These are phyloP conservation scores for Astragalus glycyphyllos DNA, from an alignment of 306 rosid species.

Conservation along the genomic window DNA sequence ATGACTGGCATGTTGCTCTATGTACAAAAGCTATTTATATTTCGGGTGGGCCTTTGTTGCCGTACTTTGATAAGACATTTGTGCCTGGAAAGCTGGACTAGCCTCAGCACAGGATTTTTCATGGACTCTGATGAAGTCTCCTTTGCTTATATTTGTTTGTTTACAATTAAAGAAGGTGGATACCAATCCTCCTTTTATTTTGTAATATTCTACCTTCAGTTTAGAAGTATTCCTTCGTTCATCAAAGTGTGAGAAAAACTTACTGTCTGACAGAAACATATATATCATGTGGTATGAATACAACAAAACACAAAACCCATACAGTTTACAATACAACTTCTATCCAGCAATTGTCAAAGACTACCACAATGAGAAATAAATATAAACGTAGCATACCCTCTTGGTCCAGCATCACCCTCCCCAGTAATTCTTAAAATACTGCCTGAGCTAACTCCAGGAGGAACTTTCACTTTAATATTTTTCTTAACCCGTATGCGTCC, in stretches of 20 bases:
- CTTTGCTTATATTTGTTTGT: conserved; percentile 24
- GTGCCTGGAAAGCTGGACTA: conserved; percentile 12
- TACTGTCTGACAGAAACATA: conserved; percentile 12
- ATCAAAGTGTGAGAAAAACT: conserved; percentile 16
- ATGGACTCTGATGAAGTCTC: conserved; percentile 4
- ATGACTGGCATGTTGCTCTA: background rate
- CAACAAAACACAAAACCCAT: conserved; percentile 16
- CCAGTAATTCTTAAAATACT: conserved; percentile 92
- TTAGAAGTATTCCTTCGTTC: conserved; percentile 19
- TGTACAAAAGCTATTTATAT: background rate
- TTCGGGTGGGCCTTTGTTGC: background rate
- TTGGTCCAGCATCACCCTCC: conserved; percentile 95
- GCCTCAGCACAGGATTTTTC: conserved; percentile 18
- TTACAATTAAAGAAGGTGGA: conserved; percentile 23
- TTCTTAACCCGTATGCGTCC: conserved; percentile 85
- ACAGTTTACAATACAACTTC: conserved; percentile 11
- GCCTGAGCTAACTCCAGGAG: conserved; percentile 91
- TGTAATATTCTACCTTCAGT: conserved; percentile 21
- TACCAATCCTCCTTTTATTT: conserved; percentile 33
- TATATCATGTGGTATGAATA: conserved; percentile 31
- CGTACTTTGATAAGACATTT: conserved; percentile 22
- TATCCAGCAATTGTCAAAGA: conserved; percentile 36
- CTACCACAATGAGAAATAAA: conserved; percentile 28
- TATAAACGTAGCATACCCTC: conserved; percentile 70
- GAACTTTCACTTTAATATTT: conserved; percentile 88